Evolutionary conservation across 2,329 filamentous ascomycete genomes (phyloP), one percentile per base, ranked within the genome.

Genomic region (Venturia oleaginea): DNA sequence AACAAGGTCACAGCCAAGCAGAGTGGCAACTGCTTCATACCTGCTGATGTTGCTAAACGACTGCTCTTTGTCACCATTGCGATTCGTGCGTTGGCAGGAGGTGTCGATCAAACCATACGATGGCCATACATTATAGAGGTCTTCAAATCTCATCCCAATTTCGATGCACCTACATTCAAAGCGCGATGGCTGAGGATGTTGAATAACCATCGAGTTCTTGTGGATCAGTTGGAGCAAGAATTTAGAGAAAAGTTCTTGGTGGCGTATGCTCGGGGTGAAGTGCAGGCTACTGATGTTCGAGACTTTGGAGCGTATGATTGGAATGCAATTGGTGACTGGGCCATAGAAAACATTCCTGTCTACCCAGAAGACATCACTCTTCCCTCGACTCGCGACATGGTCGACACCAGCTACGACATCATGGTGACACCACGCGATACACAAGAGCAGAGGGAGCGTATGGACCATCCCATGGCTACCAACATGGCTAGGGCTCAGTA

Each of bases 261-360:
- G 51, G 80, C 79, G 2, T 80, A 82, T 63, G 74, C 74, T 40
- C 73, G 73, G 8, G 72, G 72, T 7, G 68, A 76, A 55, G 75
- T 81, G 2, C 79, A 80, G 10, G 67, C 67, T 2, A 76, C 82
- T 55, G 72, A 81, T 64, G 80, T 77, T 61, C 69, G 75, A 22
- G 68, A 81, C 61, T 68, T 81, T 38, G 70, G 74, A 60, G 67
- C 66, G 11, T 81, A 80, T 68, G 75, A 81, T 66, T 82, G 80
- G 80, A 70, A 72, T 51, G 71, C 71, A 32, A 70, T 81, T 15
- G 74, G 80, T 4, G 73, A 79, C 8, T 82, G 80, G 80, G 77
- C 77, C 10, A 71, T 72, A 37, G 69, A 70, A 11, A 73, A 77
- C 60, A 69, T 81, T 19, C 76, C 79, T 15, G 64, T 65, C 40